Evolutionary conservation across 129 eudicot genomes (phyloP).

Genomic region (Helichrysum umbraculigerum): DNA sequence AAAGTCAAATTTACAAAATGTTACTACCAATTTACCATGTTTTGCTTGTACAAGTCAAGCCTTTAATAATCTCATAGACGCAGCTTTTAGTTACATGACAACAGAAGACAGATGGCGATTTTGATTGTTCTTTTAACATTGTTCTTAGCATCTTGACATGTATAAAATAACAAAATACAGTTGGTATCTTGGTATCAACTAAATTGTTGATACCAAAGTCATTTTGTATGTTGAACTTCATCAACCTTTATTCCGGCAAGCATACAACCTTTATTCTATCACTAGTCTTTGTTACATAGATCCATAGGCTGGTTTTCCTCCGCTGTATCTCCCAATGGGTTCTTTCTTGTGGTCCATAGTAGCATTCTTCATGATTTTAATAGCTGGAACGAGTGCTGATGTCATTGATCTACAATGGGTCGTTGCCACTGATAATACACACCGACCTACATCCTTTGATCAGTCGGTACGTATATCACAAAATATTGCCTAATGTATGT

Average conservation of each 20-base stretch:
- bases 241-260: slow-evolving; percentile 31
- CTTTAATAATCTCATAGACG: neutral
- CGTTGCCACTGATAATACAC: slow-evolving; percentile 37
- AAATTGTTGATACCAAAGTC: slow-evolving; percentile 33
- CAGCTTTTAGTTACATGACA: slow-evolving; percentile 11
- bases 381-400: slow-evolving; percentile 31
- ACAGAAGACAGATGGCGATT: neutral
- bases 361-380: slow-evolving; percentile 23
- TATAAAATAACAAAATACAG: slow-evolving; percentile 36
- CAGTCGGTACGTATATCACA: slow-evolving; percentile 45
- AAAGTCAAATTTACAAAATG: slow-evolving; percentile 1
- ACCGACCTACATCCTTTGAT: slow-evolving; percentile 33
- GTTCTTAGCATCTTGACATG: slow-evolving; percentile 31
- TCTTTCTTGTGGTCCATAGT: slow-evolving; percentile 29
- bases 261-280: slow-evolving; percentile 7
- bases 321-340: slow-evolving; percentile 39
- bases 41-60: slow-evolving; percentile 21
- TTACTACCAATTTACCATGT: neutral
- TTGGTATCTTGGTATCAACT: slow-evolving; percentile 29
- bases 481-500: neutral
- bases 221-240: slow-evolving; percentile 7
- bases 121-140: slow-evolving; percentile 5
- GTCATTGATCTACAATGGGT: slow-evolving; percentile 58
- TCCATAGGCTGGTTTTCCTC: slow-evolving; percentile 7
- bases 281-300: slow-evolving; percentile 8